Base-by-base conservation (phyloP, 1,139 yeast genomes). In the Lodderomyces elongisporus region DNA sequence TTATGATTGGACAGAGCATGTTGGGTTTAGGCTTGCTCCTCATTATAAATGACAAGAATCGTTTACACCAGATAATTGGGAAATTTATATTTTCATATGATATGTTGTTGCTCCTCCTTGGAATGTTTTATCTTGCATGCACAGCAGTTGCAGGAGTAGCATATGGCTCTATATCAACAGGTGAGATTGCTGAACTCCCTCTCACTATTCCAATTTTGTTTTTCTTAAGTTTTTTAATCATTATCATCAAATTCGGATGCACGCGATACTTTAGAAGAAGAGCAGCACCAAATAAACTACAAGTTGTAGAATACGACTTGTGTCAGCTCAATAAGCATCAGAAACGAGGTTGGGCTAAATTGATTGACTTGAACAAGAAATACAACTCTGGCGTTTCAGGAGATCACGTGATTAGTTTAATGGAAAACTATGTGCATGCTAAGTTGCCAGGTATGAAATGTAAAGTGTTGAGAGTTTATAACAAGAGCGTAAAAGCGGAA, bases 341-440 rank as follows among this genome's bases (percentile, higher is more conserved):
- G 40, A 48, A 58, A 27, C 46, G 49, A 9, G 70, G 66, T 3
- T 65, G 60, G 54, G 60, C 67, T 5, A 48, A 49, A 28, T 49
- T 66, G 15, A 65, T 66, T 24, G 62, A 62, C 32, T 46, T 48
- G 21, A 61, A 62, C 37, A 47, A 52, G 25, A 51, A 43, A 28
- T 42, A 43, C 29, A 57, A 50, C 38, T 57, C 68, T 2, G 71
- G 70, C 2, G 48, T 66, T 0, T 54, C 63, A 4, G 72, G 72
- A 3, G 56, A 49, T 13, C 51, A 58, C 25, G 68, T 64, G 2
- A 40, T 66, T 4, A 54, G 63, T 16, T 47, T 66, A 31, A 61
- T 66, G 62, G 55, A 53, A 40, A 58, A 68, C 2, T 66, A 66
- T 36, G 44, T 51, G 10, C 41, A 43, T 18, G 47, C 66, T 2